Conservation (phyloP, 2,329 filamentous ascomycete species). For the Colletotrichum tropicicola region DNA sequence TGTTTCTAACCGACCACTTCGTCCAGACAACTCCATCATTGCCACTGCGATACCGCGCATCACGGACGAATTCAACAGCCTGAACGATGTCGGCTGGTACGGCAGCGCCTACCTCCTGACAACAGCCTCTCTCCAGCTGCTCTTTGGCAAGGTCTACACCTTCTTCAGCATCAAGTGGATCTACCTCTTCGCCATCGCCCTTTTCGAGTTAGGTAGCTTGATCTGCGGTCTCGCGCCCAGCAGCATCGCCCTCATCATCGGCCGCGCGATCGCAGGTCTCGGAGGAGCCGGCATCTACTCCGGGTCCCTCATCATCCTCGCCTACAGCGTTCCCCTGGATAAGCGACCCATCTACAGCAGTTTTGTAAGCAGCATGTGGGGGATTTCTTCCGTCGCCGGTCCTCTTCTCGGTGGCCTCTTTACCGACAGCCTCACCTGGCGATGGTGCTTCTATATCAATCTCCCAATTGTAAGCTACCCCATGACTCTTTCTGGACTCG, state of each 20-base stretch:
- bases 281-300: conserved; percentile 57
- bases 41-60: conserved; percentile 55
- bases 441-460: conserved; percentile 53
- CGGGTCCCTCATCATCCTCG: conserved; percentile 52
- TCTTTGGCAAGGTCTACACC: conserved; percentile 53
- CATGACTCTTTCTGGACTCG: neutral
- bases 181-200: conserved; percentile 45
- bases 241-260: conserved; percentile 44
- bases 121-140: conserved; percentile 48
- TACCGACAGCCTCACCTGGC: conserved; percentile 46
- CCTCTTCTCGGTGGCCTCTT: conserved; percentile 45
- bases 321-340: conserved; percentile 44
- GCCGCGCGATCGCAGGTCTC: conserved; percentile 45
- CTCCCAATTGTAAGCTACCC: conserved; percentile 42
- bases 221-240: conserved; percentile 47
- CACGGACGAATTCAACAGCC: conserved; percentile 50
- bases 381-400: conserved; percentile 49
- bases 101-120: conserved; percentile 54
- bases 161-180: conserved; percentile 54
- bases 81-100: conserved; percentile 61
- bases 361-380: conserved; percentile 53
- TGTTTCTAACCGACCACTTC: neutral
- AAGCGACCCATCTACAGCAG: conserved; percentile 48
- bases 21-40: conserved; percentile 49
- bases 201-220: conserved; percentile 55